Base-by-base conservation (phyloP, 1,284 basidiomycete species). In the Singerocomus inundabilis region DNA sequence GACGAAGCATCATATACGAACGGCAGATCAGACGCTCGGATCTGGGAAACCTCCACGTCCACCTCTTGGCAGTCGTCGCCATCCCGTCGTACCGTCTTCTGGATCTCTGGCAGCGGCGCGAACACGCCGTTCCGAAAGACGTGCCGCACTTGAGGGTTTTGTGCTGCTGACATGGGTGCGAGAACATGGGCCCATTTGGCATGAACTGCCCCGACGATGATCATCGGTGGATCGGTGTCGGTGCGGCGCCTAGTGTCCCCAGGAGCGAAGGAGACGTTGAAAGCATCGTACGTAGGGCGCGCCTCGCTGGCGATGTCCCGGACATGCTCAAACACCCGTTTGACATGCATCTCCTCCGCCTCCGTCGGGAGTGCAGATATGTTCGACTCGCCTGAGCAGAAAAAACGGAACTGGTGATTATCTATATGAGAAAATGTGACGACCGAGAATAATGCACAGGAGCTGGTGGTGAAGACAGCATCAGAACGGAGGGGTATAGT, bases 361-460 rank as follows among this genome's bases (percentile, higher is more conserved):
- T 51, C 41, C 8, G 40, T 50, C 6, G 46, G 50, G 6, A 21
- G 18, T 11, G 49, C 42, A 15, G 29, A 12, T 1, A 32, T 6
- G 24, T 30, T 35, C n/a, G 53, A 54, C 1, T 55, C 53, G 29
- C 40, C 48, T 1, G 54, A 59, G 25, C 61, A 65, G 36, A 62
- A 59, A 21, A 55, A 52, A 16, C 31, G 26, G 36, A 57, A 63
- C 6, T 54, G 53, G 5, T 45, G 32, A 15, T 46, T n/a, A n/a
- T n/a, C 51, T 1, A 39, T 2, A 40, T 52, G 55, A 26, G 49
- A 60, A 37, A 55, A 66, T 10, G 32, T n/a, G 30, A 53, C n/a
- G 15, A 63, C 31, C 4, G 62, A 65, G 48, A 59, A 62, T 18
- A 57, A 36, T 15, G 13, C 6, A 13, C 49, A 36, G 21, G 13